phyloP scores from a whole-genome alignment of 2,329 filamentous ascomycete species.

The Mycosphaerella sp. region DNA sequence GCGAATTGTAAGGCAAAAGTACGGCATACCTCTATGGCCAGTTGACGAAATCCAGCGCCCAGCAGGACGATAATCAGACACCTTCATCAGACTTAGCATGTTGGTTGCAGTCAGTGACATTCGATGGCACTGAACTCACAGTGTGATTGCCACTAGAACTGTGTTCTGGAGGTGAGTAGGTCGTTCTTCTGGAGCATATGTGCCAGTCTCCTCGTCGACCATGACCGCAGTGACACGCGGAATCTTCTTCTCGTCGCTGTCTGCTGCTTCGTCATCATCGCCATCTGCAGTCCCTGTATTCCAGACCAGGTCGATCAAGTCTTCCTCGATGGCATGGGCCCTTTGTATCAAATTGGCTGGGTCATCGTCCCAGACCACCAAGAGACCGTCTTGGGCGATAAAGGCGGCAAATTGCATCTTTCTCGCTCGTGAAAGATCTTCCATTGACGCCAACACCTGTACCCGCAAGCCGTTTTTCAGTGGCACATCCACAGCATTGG shows the following conservation, averaged over 20 bases:
- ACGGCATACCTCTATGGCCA: slow-evolving; percentile 53
- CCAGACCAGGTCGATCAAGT: slow-evolving; percentile 74
- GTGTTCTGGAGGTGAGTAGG: slow-evolving; percentile 65
- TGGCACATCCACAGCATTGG: slow-evolving; percentile 67
- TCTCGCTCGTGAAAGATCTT: slow-evolving; percentile 62
- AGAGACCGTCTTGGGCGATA: slow-evolving; percentile 61
- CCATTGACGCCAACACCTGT: slow-evolving; percentile 66
- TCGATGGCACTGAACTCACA: slow-evolving; percentile 33
- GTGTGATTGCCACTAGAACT: slow-evolving; percentile 59
- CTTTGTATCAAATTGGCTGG: slow-evolving; percentile 62
- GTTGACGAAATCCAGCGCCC: slow-evolving; percentile 62
- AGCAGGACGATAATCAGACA: slow-evolving; percentile 59
- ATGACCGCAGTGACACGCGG: slow-evolving; percentile 33
- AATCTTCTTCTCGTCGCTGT: slow-evolving; percentile 26
- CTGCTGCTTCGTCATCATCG: slow-evolving; percentile 45
- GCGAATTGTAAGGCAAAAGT: not conserved
- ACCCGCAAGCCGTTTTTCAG: slow-evolving; percentile 70
- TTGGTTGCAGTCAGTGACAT: not conserved
- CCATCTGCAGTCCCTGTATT: slow-evolving; percentile 46
- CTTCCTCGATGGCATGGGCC: slow-evolving; percentile 66
- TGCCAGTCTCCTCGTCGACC: slow-evolving; percentile 65
- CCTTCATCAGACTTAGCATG: not conserved
- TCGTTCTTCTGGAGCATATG: slow-evolving; percentile 52
- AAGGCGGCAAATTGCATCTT: slow-evolving; percentile 80
- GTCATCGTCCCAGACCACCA: slow-evolving; percentile 77